Base-by-base conservation (phyloP, 176 grass and related monocot species). In the Triticum timopheevii region DNA sequence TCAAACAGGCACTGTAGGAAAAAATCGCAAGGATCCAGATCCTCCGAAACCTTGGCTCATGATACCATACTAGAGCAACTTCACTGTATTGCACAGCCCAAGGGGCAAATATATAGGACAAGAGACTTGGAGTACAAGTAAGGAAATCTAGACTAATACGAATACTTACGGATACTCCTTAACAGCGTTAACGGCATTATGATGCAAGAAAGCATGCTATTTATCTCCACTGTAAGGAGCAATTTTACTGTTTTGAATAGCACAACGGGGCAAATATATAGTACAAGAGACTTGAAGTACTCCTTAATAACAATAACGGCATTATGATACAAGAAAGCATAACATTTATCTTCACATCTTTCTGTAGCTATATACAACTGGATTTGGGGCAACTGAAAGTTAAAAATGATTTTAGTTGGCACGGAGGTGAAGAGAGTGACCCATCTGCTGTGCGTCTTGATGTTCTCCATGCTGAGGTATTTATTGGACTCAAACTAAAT, bases 351-450 rank as follows among this genome's bases (percentile, higher is more conserved):
- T 56, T 76, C 25, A 80, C 35, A 63, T 49, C 56, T 83, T 83
- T 34, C 45, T 98, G 81, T 85, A 98, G 96, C 84, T 98, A 91
- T 88, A 98, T 98, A 90, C 93, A 98, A 90, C 88, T 98, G 85
- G 96, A 98, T 91, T 90, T 98, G 61, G 96, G 96, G 49, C 90
- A 95, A 82, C 73, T 98, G 17, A 93, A 95, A 83, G 84, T 98
- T 69, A 85, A 61, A 52, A 98, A 98, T 79, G 88, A 74, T 82
- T 94, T 95, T 89, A 92, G 88, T 82, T 98, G 96, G 96, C 92
- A 94, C 82, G 96, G 96, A 63, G 86, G 83, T 86, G 93, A 98
- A 88, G 93, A 98, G 62, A 94, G 40, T 59, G 92, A 98, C 83
- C 91, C 91, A 58, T 87, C 96, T 80, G 86, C 96, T 82, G 88